Evolutionary conservation across 768 basidiomycete genomes (phyloP).

Genomic region (Daedaleopsis sinensis): DNA sequence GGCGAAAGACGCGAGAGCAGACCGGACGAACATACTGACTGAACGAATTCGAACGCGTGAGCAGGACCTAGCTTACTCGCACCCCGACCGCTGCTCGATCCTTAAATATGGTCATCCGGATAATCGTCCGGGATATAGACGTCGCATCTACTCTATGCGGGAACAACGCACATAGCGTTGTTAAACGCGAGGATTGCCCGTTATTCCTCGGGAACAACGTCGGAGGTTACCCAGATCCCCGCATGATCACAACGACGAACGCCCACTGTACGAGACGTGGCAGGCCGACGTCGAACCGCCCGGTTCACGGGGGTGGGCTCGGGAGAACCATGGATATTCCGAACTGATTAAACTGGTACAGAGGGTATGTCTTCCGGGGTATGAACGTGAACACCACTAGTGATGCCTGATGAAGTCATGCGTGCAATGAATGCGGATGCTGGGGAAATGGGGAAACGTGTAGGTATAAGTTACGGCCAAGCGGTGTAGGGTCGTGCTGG

Average conservation of each 20-base stretch:
- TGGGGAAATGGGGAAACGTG: constrained; percentile 1
- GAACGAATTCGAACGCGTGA: background rate
- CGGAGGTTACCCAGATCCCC: constrained; percentile 11
- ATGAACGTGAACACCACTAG: constrained; percentile 10
- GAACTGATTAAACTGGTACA: constrained; percentile 21
- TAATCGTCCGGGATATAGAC: background rate
- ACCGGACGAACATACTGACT: constrained; percentile 37
- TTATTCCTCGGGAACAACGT: constrained; percentile 10
- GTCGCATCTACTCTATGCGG: background rate
- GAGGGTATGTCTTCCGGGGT: constrained; percentile 18
- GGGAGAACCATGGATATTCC: constrained; percentile 28
- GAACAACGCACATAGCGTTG: background rate
- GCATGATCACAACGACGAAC: constrained; percentile 17
- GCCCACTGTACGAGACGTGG: background rate
- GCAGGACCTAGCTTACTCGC: background rate
- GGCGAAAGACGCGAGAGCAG: constrained; percentile 21
- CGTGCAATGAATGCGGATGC: background rate
- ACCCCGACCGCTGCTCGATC: background rate
- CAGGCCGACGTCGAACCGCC: constrained; percentile 23
- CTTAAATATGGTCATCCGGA: constrained; percentile 6
- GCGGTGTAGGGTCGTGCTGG: background rate
- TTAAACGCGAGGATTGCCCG: constrained; percentile 16
- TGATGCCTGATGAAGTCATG: constrained; percentile 1
- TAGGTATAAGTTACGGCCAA: constrained; percentile 17
- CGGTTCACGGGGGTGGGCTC: constrained; percentile 16